Percentiles rank a stretch among this genome's conserved stretches.
Conservation (phyloP, 306 rosid species). For the Abrus pulchellus region DNA sequence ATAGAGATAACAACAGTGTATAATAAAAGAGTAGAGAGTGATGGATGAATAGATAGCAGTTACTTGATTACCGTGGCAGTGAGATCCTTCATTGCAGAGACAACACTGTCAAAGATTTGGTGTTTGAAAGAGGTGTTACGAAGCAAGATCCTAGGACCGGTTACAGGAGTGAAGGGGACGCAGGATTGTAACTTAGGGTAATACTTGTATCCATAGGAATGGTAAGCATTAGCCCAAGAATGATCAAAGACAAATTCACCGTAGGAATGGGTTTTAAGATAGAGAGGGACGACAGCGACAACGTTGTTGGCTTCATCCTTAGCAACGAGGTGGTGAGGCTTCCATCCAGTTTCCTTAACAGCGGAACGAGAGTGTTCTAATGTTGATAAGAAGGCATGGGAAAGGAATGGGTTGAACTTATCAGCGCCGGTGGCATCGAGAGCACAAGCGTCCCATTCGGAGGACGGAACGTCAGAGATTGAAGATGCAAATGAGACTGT, state of each 20-base stretch:
- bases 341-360: conserved; percentile 89
- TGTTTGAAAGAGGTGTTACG: conserved; percentile 70
- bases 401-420: conserved; percentile 80
- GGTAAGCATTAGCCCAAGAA: conserved; percentile 96
- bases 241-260: conserved; percentile 99
- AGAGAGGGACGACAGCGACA: conserved; percentile 87
- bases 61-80: conserved; percentile 61
- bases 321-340: conserved; percentile 78
- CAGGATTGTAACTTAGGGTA: conserved; percentile 92
- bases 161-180: conserved; percentile 95
- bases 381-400: conserved; percentile 79
- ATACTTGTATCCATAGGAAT: conserved; percentile 74
- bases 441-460: conserved; percentile 89
- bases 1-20: conserved; percentile 20
- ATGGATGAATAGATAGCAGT: background rate
- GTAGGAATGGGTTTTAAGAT: conserved; percentile 91
- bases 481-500: conserved; percentile 73
- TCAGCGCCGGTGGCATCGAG: conserved; percentile 70
- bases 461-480: conserved; percentile 73
- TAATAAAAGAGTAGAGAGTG: background rate
- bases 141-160: conserved; percentile 89
- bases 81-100: conserved; percentile 78
- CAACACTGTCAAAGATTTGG: conserved; percentile 70
- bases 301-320: conserved; percentile 58
- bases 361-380: conserved; percentile 78